phyloP scores from a whole-genome alignment of 768 basidiomycete genomes.

The Hericium coralloides region DNA sequence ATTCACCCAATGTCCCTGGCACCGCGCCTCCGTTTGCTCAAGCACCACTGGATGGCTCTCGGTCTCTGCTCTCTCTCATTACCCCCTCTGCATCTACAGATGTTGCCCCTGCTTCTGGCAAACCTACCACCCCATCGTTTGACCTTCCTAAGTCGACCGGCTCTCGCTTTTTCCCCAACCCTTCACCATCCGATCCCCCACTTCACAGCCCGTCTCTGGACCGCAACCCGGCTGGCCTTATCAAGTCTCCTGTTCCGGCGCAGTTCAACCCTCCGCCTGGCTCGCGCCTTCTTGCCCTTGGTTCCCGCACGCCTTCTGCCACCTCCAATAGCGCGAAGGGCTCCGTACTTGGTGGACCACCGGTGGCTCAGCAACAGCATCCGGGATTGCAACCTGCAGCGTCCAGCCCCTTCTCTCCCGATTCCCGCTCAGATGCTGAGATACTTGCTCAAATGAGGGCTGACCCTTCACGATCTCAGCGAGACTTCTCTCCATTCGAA shows the following conservation, averaged over 20 bases:
- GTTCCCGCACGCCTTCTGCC: conserved; percentile 20
- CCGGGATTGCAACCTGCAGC: background rate
- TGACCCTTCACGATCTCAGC: background rate
- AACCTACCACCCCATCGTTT: conserved; percentile 9
- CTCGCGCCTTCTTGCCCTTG: conserved; percentile 36
- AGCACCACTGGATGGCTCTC: background rate
- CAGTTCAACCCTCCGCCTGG: conserved; percentile 33
- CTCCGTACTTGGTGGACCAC: conserved; percentile 8
- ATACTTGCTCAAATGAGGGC: background rate
- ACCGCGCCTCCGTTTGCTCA: background rate
- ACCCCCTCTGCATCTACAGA: conserved; percentile 2
- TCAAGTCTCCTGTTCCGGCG: conserved; percentile 18
- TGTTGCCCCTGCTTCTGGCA: conserved; percentile 1
- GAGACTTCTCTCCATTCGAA: conserved; percentile 20
- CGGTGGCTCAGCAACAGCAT: background rate
- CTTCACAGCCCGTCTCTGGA: conserved; percentile 5
- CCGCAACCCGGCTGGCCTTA: conserved; percentile 4
- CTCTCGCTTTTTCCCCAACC: conserved; percentile 30
- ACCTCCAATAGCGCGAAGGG: conserved; percentile 3
- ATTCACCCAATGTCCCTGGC: too few relatives aligned
- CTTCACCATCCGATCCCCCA: conserved; percentile 10
- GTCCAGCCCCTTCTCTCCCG: background rate
- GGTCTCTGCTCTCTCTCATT: background rate
- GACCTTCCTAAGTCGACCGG: conserved; percentile 13
- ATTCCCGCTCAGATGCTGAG: background rate